Evolutionary conservation across 192 early-diverging fungal species (phyloP).

Genomic region (Kickxella alabastrina): DNA sequence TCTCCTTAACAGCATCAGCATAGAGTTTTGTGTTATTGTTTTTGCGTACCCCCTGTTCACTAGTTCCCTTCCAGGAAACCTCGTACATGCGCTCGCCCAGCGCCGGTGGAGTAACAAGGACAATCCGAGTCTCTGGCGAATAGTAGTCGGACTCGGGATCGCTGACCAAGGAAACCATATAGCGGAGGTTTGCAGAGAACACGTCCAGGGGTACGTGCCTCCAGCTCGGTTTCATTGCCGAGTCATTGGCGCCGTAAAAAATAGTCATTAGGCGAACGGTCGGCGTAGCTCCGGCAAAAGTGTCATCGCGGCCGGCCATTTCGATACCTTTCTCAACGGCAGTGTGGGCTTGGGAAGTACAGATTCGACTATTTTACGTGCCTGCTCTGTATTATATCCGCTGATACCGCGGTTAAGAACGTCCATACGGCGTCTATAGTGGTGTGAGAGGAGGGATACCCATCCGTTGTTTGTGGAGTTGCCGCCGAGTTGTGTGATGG

Average conservation of each 20-base stretch:
- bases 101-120: slow-evolving; percentile 70
- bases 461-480: too few species aligned
- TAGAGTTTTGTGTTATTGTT: slow-evolving; percentile 51
- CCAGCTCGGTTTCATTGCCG: slow-evolving; percentile 39
- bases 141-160: slow-evolving; percentile 51
- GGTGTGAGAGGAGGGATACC: too few species aligned
- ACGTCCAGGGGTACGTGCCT: slow-evolving; percentile 62
- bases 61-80: slow-evolving; percentile 17
- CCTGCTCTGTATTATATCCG: too few species aligned
- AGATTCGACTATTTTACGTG: too few species aligned
- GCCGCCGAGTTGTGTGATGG: too few species aligned
- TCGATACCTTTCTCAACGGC: too few species aligned
- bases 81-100: slow-evolving; percentile 56
- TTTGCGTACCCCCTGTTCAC: slow-evolving; percentile 28
- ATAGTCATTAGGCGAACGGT: slow-evolving; percentile 61
- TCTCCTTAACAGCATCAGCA: slow-evolving; percentile 42
- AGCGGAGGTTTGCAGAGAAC: slow-evolving; percentile 60
- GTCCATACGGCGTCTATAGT: too few species aligned
- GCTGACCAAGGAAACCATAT: slow-evolving; percentile 57
- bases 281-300: slow-evolving; percentile 7
- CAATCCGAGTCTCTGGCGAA: slow-evolving; percentile 58
- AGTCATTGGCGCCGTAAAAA: slow-evolving; percentile 84
- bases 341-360: too few species aligned
- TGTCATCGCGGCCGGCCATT: too few species aligned
- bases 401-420: too few species aligned